Base-by-base conservation (phyloP, 139 green algal species). In the Diplosphaera chodatii region DNA sequence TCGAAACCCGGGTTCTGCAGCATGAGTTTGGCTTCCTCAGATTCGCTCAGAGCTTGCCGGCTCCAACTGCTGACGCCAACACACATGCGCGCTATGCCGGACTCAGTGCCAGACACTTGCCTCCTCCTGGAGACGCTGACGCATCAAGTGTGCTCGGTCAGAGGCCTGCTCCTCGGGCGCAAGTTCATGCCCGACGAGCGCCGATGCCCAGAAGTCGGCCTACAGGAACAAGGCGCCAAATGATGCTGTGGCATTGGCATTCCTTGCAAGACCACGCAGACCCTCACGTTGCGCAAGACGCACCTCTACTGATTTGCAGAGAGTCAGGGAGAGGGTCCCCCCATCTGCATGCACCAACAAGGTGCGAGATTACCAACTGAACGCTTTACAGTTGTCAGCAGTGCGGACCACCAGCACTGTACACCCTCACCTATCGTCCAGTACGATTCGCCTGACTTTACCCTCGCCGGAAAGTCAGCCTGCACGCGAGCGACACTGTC, bases 1-100 rank as follows among this genome's bases (percentile, higher is more conserved):
- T 98, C 93, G 83, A 98, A 98, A 2, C 93, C 93, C 0, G 93
- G 92, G 76, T 98, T 84, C 86, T 97, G 87, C 76, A 78, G n/a
- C n/a, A 15, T 4, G 32, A 69, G 37, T 6, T 6, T 23, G n/a
- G 66, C 59, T 33, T 4, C 5, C 10, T 33, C n/a, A 18, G 15
- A 64, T 13, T 4, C n/a, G 23, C 4, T 6, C 22, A n/a, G 15
- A 64, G 55, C 4, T 28, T 64, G 8, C 21, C 55, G 55, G 20
- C 20, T 18, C 20, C 16, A 23, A 18, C 55, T 30, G 15, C 4
- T 23, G 23, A 13, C 21, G 4, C 15, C 55, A 64, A 8, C 22
- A n/a, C 21, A 15, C 22, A 64, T 64, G 55, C 55, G 37, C 37
- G 37, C 37, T 21, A 48, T n/a, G 37, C 8, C 37, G 13, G 10